Evolutionary conservation across 352 stramenopile genomes (phyloP).

Genomic region (Phytophthora melonis): DNA sequence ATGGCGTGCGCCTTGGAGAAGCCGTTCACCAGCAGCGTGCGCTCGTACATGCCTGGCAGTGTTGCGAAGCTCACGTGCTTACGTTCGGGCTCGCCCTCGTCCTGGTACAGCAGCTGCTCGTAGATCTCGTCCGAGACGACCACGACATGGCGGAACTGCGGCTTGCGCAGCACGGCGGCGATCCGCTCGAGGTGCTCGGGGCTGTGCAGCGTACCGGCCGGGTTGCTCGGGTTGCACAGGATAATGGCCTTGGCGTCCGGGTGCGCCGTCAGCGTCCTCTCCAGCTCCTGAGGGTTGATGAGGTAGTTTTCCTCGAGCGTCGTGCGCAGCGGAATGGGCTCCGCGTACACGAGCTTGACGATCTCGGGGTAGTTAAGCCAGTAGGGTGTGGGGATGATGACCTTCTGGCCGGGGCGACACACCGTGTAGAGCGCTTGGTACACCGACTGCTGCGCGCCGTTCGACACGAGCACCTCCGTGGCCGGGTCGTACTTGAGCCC

Average conservation of each 20-base stretch:
- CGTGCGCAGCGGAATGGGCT: constrained; percentile 92
- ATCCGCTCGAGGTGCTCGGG: constrained; percentile 64
- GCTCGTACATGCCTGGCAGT: constrained; percentile 86
- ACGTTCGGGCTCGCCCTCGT: constrained; percentile 59
- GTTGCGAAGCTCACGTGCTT: constrained; percentile 75
- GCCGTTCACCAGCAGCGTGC: constrained; percentile 95
- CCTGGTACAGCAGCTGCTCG: constrained; percentile 94
- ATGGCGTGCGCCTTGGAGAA: constrained; percentile 98
- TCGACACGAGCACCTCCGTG: constrained; percentile 96
- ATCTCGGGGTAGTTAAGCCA: constrained; percentile 98
- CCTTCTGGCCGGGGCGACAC: constrained; percentile 91
- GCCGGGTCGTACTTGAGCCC: constrained; percentile 87
- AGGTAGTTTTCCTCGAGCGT: constrained; percentile 91
- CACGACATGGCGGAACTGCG: constrained; percentile 77
- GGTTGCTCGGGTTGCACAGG: constrained; percentile 97
- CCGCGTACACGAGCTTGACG: constrained; percentile 88
- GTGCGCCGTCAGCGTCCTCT: constrained; percentile 68
- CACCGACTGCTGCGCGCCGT: constrained; percentile 95
- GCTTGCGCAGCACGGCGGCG: constrained; percentile 58
- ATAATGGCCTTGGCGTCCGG: constrained; percentile 89
- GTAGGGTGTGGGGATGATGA: constrained; percentile 96
- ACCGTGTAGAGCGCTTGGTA: constrained; percentile 94
- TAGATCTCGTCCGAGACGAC: constrained; percentile 97
- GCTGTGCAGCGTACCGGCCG: constrained; percentile 85
- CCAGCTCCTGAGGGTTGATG: constrained; percentile 80